Conservation (phyloP, 352 stramenopile genomes). For the Phytophthora rubi region DNA sequence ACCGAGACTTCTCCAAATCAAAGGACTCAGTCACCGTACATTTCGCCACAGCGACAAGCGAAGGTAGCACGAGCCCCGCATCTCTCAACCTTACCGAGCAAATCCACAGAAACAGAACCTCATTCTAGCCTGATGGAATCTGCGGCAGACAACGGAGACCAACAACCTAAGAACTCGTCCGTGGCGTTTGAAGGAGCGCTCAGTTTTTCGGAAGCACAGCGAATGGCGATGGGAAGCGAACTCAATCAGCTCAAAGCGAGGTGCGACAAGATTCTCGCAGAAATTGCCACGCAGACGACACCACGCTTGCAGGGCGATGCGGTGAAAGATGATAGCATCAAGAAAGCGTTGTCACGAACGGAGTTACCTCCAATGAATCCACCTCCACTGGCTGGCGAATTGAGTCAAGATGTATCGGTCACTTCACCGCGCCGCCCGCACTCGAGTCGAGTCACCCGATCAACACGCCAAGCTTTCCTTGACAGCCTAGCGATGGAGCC, state of each 20-base stretch:
- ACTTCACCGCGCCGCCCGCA: constrained; percentile 28
- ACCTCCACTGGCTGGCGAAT: background rate
- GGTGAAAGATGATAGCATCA: background rate
- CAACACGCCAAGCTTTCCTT: constrained; percentile 30
- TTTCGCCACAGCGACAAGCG: constrained; percentile 15
- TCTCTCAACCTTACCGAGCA: constrained; percentile 20
- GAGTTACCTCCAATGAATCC: constrained; percentile 12
- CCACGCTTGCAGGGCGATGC: constrained; percentile 11
- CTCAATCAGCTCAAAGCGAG: constrained; percentile 22
- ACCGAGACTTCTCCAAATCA: constrained; percentile 2
- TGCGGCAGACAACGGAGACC: background rate
- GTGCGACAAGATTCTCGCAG: constrained; percentile 10
- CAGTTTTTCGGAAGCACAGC: constrained; percentile 53
- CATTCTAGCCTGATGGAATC: background rate
- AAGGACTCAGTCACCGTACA: constrained; percentile 15
- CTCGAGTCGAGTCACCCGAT: constrained; percentile 17
- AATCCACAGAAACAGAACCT: constrained; percentile 3
- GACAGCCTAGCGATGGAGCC: constrained; percentile 23
- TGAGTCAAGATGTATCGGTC: constrained; percentile 9
- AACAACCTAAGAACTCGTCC: background rate
- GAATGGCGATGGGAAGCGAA: constrained; percentile 31
- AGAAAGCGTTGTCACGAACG: background rate
- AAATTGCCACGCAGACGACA: constrained; percentile 32
- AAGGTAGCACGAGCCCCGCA: constrained; percentile 14
- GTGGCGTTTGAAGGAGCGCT: constrained; percentile 41